phyloP scores from a whole-genome alignment of 176 grass and related monocot genomes.

The Canna indica region DNA sequence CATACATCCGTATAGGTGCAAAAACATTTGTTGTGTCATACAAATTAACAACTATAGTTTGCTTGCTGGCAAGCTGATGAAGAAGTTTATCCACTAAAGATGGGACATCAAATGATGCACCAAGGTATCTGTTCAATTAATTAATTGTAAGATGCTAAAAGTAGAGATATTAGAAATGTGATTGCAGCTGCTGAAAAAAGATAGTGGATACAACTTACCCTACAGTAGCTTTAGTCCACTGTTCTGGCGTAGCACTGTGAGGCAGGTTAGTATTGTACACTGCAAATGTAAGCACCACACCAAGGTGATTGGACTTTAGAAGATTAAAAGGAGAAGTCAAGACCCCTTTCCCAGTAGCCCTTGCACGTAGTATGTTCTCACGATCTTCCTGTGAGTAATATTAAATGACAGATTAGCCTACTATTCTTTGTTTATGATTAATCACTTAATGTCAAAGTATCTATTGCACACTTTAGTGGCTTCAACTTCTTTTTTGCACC shows the following conservation, averaged over 20 bases:
- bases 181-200: neutral
- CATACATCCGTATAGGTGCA: conserved; percentile 60
- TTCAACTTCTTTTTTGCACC: no score
- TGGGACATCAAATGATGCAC: conserved; percentile 76
- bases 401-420: neutral
- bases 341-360: conserved; percentile 59
- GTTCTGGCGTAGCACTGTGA: conserved; percentile 37
- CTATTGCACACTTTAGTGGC: neutral
- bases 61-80: conserved; percentile 72
- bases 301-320: conserved; percentile 65
- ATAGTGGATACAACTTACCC: conserved; percentile 26
- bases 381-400: conserved; percentile 43
- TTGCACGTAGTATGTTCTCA: conserved; percentile 64
- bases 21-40: conserved; percentile 67
- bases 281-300: conserved; percentile 74
- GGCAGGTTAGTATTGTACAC: conserved; percentile 63
- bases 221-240: conserved; percentile 50
- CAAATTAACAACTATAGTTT: conserved; percentile 62
- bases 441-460: neutral
- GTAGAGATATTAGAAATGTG: neutral
- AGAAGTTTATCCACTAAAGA: conserved; percentile 76
- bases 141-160: conserved; percentile 11
- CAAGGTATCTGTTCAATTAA: conserved; percentile 48
- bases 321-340: conserved; percentile 67
- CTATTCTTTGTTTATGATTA: neutral